Conservation (phyloP, 129 eudicot genomes). For the Kitagawia praeruptora region DNA sequence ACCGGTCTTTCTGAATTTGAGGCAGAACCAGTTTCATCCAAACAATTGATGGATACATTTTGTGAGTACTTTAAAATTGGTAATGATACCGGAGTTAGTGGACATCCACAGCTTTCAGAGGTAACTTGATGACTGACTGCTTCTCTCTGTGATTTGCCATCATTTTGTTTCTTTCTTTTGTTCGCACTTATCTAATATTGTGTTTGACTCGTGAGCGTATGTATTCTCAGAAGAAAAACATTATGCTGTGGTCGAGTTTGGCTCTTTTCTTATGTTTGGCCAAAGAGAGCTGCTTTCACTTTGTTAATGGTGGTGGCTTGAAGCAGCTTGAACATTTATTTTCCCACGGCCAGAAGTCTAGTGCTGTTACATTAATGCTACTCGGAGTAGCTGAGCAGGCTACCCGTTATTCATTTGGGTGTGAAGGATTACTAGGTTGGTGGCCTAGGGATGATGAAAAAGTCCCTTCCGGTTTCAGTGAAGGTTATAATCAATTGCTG, state of each 20-base stretch:
- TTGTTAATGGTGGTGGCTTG: slow-evolving; percentile 85
- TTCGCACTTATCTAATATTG: background rate
- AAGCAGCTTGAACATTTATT: slow-evolving; percentile 63
- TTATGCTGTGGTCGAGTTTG: slow-evolving; percentile 57
- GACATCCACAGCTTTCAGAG: slow-evolving; percentile 58
- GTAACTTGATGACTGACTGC: slow-evolving; percentile 21
- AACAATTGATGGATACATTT: slow-evolving; percentile 62
- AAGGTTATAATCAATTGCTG: slow-evolving; percentile 71
- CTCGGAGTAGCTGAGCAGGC: slow-evolving; percentile 93
- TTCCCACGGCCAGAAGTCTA: slow-evolving; percentile 35
- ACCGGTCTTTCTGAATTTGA: slow-evolving; percentile 47
- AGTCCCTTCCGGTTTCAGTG: slow-evolving; percentile 75
- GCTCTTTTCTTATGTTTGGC: slow-evolving; percentile 67
- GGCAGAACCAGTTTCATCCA: slow-evolving; percentile 48
- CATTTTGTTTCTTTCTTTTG: background rate
- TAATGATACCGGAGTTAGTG: slow-evolving; percentile 19
- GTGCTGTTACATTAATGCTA: slow-evolving; percentile 46
- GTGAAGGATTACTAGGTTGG: slow-evolving; percentile 97
- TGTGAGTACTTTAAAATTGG: slow-evolving; percentile 27
- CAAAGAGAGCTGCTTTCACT: slow-evolving; percentile 85
- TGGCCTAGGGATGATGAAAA: slow-evolving; percentile 91
- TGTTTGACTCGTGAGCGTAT: slow-evolving; percentile 13
- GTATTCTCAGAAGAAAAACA: slow-evolving; percentile 44
- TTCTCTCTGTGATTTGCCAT: background rate
- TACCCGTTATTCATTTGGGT: slow-evolving; percentile 75